These are phyloP conservation scores for Dalbergia cultrata DNA, from an alignment of 306 rosid species.

Conservation along the genomic window DNA sequence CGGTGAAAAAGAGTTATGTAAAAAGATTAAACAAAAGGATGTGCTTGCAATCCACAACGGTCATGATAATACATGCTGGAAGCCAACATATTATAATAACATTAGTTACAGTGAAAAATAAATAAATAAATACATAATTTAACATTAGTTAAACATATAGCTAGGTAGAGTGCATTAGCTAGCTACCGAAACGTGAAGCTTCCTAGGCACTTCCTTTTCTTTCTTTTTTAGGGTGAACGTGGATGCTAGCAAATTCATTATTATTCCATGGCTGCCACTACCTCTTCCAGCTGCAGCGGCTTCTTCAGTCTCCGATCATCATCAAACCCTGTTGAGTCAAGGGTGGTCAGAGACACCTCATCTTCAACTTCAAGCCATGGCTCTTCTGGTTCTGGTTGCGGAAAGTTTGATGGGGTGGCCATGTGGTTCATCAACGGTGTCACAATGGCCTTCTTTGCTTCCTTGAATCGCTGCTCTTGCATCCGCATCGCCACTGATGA, in stretches of 20 bases:
- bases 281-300: conserved; percentile 59
- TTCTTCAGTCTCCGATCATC: conserved; percentile 70
- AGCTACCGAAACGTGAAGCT: conserved; percentile 25
- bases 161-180: conserved; percentile 17
- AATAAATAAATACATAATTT: conserved; percentile 7
- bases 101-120: no score
- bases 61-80: conserved; percentile 7
- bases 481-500: conserved; percentile 75
- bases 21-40: neutral
- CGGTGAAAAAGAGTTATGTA: neutral
- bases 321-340: conserved; percentile 39
- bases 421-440: conserved; percentile 82
- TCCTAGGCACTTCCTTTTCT: conserved; percentile 41
- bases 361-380: conserved; percentile 52
- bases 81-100: neutral
- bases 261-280: conserved; percentile 68
- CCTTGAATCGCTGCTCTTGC: conserved; percentile 78
- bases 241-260: neutral
- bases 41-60: neutral
- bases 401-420: conserved; percentile 76
- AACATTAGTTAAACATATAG: neutral
- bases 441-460: conserved; percentile 72
- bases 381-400: conserved; percentile 43
- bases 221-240: neutral
- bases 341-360: conserved; percentile 45